Evolutionary conservation across 108 stramenopile species (phyloP), one percentile per base, ranked within the genome.

Genomic region (Conticribra weissflogii): DNA sequence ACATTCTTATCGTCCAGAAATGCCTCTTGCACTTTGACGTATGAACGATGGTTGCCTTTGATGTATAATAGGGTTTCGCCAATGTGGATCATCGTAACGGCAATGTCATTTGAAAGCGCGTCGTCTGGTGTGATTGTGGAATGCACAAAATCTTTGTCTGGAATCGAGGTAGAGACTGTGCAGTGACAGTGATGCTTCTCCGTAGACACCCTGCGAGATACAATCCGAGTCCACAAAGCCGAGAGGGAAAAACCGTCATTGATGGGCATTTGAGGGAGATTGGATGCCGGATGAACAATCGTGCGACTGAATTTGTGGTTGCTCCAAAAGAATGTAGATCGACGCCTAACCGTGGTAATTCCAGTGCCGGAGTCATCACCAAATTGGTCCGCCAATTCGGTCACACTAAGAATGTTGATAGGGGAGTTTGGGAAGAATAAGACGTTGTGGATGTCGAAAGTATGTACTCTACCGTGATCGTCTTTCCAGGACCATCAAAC

Each of bases 401-500:
- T 41, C 36, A 41, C 36, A 41, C 36, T 41, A 12, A 41, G 36
- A 41, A 41, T 41, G 12, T 41, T 41, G 12, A 41, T 41, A 12
- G 36, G 36, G 12, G 36, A 41, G 5, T 5, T 12, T 9, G 36
- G 36, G 12, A 41, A 41, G 12, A 9, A 12, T 5, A 41, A 12
- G 8, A 41, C 36, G 12, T 41, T 41, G 8, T 41, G 8, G 12
- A 41, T 41, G 8, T 9, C 5, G 12, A 9, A 12, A 41, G 36
- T 41, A 41, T 41, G 36, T 12, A 9, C 36, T 41, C 8, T 41
- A 12, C 36, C 12, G 36, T 5, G 5, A 12, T 63, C 62, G 31
- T 63, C 47, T 2, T 29, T 32, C 47, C 47, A 41, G 36, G 36
- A 41, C 36, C 36, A 41, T 41, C 36, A 41, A 41, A 41, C 36